phyloP scores from a whole-genome alignment of 768 basidiomycete genomes.

The Aureoboletus auriporus region DNA sequence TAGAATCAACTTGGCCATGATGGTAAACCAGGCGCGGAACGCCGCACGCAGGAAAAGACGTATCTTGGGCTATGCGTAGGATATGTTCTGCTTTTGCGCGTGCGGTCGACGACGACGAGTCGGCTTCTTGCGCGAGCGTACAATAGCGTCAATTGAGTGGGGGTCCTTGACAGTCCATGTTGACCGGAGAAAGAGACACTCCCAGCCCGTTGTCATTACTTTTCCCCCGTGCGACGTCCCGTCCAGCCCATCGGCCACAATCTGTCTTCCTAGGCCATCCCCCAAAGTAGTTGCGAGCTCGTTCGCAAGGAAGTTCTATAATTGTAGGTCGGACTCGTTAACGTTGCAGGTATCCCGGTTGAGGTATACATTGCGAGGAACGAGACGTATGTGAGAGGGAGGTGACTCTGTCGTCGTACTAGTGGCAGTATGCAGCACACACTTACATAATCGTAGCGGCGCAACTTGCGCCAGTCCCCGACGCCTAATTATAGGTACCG shows the following conservation, averaged over 20 bases:
- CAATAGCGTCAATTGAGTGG: constrained; percentile 96
- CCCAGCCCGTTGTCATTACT: constrained; percentile 73
- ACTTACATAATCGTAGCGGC: too few relatives aligned
- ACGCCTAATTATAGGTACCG: too few relatives aligned
- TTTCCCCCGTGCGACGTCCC: constrained; percentile 42
- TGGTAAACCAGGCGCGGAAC: constrained; percentile 91
- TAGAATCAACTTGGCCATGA: constrained; percentile 69
- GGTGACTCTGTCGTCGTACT: constrained; percentile 47
- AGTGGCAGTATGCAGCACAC: too few relatives aligned
- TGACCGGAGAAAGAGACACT: constrained; percentile 32
- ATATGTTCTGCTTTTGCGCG: constrained; percentile 18
- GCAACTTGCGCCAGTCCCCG: too few relatives aligned
- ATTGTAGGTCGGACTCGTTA: constrained; percentile 81
- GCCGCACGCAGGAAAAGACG: constrained; percentile 70
- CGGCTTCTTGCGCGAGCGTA: constrained; percentile 37
- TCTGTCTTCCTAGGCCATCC: constrained; percentile 60
- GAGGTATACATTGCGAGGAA: constrained; percentile 83
- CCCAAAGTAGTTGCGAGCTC: constrained; percentile 68
- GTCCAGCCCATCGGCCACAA: constrained; percentile 56
- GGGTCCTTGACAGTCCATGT: constrained; percentile 77
- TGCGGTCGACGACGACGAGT: not conserved
- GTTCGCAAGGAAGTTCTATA: constrained; percentile 78
- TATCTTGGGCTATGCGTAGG: constrained; percentile 54
- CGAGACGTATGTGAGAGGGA: constrained; percentile 53
- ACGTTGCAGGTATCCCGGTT: constrained; percentile 90